Conservation (phyloP, 2,329 filamentous ascomycete species). For the Emergomyces orientalis region DNA sequence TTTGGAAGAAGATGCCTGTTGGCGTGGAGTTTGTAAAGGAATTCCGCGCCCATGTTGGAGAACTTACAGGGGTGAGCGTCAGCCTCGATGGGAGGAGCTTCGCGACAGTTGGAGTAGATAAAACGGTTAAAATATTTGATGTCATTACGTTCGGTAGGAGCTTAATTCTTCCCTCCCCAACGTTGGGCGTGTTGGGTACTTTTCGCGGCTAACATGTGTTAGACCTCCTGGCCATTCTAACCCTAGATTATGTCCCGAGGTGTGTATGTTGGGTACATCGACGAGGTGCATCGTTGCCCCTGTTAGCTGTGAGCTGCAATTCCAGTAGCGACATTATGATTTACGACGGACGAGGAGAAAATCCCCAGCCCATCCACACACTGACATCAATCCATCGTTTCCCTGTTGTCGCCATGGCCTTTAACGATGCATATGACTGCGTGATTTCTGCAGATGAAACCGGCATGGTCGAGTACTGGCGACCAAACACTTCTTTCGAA, state of each 20-base stretch:
- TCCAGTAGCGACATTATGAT: constrained; percentile 64
- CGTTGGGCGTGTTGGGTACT: constrained; percentile 4
- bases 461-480: constrained; percentile 97
- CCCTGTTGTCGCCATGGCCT: constrained; percentile 75
- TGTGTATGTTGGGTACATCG: constrained; percentile 88
- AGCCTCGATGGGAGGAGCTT: constrained; percentile 89
- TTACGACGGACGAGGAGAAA: constrained; percentile 84
- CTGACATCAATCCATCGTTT: constrained; percentile 71
- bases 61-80: constrained; percentile 72
- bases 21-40: constrained; percentile 98
- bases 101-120: constrained; percentile 64
- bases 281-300: constrained; percentile 74
- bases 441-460: constrained; percentile 80
- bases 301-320: constrained; percentile 74
- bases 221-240: constrained; percentile 73
- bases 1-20: constrained; percentile 92
- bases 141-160: constrained; percentile 63
- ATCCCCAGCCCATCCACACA: constrained; percentile 63
- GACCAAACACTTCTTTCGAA: constrained; percentile 64
- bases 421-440: constrained; percentile 81
- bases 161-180: constrained; percentile 8
- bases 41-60: constrained; percentile 80
- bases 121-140: constrained; percentile 48
- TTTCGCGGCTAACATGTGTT: constrained; percentile 17
- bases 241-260: constrained; percentile 64